These are phyloP conservation scores for Globisporangium emineosum DNA, from an alignment of 352 stramenopile genomes.

Conservation along the genomic window DNA sequence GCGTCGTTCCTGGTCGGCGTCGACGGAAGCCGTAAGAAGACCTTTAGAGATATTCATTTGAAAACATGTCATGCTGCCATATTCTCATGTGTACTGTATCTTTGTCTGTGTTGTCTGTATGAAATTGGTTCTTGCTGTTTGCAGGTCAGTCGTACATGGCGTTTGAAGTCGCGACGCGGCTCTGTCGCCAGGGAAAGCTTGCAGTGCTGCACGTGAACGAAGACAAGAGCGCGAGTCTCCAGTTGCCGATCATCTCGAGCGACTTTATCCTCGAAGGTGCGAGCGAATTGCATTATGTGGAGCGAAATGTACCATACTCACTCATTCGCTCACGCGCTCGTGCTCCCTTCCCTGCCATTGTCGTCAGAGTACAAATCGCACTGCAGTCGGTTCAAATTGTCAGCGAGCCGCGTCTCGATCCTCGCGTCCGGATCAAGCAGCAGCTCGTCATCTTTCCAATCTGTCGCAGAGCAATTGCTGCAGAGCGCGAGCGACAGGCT, in stretches of 20 bases:
- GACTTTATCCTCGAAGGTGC: constrained; percentile 59
- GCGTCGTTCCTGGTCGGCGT: constrained; percentile 51
- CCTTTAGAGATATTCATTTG: too few species aligned
- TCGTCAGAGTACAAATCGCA: constrained; percentile 52
- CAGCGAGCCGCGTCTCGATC: constrained; percentile 37
- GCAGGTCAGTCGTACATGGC: constrained; percentile 63
- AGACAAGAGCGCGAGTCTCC: constrained; percentile 34
- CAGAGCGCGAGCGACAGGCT: constrained; percentile 12
- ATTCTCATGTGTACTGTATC: not conserved
- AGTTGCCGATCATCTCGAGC: constrained; percentile 53
- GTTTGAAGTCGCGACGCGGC: constrained; percentile 41
- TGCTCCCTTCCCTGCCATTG: not conserved
- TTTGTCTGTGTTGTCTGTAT: not conserved
- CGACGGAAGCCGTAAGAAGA: constrained; percentile 59
- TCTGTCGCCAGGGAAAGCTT: constrained; percentile 50
- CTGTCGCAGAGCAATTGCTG: constrained; percentile 37
- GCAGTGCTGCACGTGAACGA: constrained; percentile 49
- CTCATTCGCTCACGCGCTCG: not conserved
- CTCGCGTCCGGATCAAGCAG: constrained; percentile 17
- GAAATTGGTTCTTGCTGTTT: not conserved
- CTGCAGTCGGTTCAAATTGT: constrained; percentile 35
- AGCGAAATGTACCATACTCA: not conserved
- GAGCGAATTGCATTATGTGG: not conserved
- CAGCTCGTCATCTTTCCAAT: constrained; percentile 1
- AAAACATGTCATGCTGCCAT: too few species aligned